Percentiles rank a stretch among this genome's conserved stretches.
Conservation (phyloP, 1,139 yeast species). For the Wickerhamomyces sp. region DNA sequence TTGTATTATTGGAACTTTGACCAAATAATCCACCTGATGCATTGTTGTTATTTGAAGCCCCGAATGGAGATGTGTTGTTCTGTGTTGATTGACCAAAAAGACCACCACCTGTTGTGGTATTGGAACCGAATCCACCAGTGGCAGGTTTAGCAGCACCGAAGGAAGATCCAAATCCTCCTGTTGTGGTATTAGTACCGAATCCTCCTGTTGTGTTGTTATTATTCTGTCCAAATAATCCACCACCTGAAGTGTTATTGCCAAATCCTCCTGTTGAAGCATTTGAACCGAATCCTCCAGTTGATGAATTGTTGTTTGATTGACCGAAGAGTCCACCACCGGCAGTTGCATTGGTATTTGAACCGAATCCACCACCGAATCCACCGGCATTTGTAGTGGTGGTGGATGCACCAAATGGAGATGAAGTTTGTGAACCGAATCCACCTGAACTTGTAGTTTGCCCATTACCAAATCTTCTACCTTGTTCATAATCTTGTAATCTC, state of each 20-base stretch:
- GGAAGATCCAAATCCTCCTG: slow-evolving; percentile 18
- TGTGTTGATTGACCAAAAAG: slow-evolving; percentile 19
- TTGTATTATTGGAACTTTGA: slow-evolving; percentile 16
- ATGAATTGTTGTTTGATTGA: slow-evolving; percentile 11
- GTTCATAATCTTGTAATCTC: slow-evolving; percentile 79
- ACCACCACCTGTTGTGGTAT: slow-evolving; percentile 13
- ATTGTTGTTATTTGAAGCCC: slow-evolving; percentile 16
- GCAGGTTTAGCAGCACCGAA: slow-evolving; percentile 3
- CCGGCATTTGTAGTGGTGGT: slow-evolving; percentile 8
- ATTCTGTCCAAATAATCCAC: slow-evolving; percentile 26
- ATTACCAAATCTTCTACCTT: slow-evolving; percentile 25
- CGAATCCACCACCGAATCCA: slow-evolving; percentile 11
- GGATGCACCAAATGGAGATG: slow-evolving; percentile 29
- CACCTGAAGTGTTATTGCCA: slow-evolving; percentile 14
- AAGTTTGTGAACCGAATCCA: slow-evolving; percentile 26
- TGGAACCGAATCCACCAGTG: slow-evolving; percentile 26
- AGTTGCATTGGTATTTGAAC: slow-evolving; percentile 9
- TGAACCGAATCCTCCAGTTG: slow-evolving; percentile 21
- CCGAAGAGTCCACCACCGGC: slow-evolving; percentile 15
- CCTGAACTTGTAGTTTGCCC: slow-evolving; percentile 12
- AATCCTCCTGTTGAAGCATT: slow-evolving; percentile 14
- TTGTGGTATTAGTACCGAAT: slow-evolving; percentile 10
- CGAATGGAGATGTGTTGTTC: slow-evolving; percentile 31
- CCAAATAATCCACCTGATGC: slow-evolving; percentile 17
- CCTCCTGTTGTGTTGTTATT: slow-evolving; percentile 7